Base-by-base conservation (phyloP, 352 stramenopile species). In the Pseudoperonospora humuli region DNA sequence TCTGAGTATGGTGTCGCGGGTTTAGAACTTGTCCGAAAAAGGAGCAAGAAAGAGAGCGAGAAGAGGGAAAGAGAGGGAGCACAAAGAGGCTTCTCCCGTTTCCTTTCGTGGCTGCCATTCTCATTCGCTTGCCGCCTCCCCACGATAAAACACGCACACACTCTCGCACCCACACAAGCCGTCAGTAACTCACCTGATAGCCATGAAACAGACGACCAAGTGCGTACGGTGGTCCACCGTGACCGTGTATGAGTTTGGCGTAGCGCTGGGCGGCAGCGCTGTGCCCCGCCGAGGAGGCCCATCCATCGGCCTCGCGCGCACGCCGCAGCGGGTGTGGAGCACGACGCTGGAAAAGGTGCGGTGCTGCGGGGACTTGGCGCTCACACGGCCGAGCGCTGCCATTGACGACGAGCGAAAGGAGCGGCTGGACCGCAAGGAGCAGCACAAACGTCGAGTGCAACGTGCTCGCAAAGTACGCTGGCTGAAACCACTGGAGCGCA, bases 171-270 rank as follows among this genome's bases (percentile, higher is more conserved):
- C n/a, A n/a, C n/a, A n/a, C n/a, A n/a, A n/a, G n/a, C n/a, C n/a
- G n/a, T n/a, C n/a, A n/a, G n/a, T n/a, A n/a, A n/a, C n/a, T n/a
- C n/a, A n/a, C n/a, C 27, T 32, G 7, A 11, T 13, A 32, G 27
- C 8, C 11, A 32, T 32, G 27, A 32, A 32, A 13, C 27, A 32
- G 27, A 33, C n/a, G 24, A 24, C 17, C 39, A 83, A 83, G 54
- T 50, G 58, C 32, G 70, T 83, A 24, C 59, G 65, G 11, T 83
- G 64, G 64, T 79, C 67, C 21, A 80, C 65, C 19, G 49, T 83
- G 7, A 83, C 70, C 2, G 67, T 83, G 36, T 83, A 83, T 47
- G 70, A 83, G 60, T 83, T 83, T 50, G 64, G 65, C 36, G 68
- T 83, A 23, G 55, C 55, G 10, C 43, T 79, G 19, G 70, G 70